A percentile compares a stretch with the other conserved stretches of the same genome.
Conservation (phyloP, 768 basidiomycete genomes). For the Albatrellus ellisii region DNA sequence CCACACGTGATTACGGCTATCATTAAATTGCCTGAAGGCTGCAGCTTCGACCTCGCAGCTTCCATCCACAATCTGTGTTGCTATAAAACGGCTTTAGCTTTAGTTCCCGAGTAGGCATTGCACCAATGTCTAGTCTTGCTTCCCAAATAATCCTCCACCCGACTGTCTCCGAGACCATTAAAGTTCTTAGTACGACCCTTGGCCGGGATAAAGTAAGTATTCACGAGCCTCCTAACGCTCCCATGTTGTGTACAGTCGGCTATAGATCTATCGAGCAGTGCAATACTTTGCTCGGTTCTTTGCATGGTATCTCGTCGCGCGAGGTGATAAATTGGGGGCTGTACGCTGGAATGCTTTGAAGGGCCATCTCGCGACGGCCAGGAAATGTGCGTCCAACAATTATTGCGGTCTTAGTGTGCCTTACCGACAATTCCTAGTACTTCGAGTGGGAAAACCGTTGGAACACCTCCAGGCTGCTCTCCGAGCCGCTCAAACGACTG, state of each 20-base stretch:
- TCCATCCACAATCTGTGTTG: too few species aligned
- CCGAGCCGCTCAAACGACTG: constrained; percentile 43
- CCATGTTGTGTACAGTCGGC: not conserved
- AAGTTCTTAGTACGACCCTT: constrained; percentile 65
- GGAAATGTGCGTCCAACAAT: constrained; percentile 52
- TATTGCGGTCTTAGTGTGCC: not conserved
- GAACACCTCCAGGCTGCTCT: constrained; percentile 90
- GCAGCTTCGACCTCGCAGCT: too few species aligned
- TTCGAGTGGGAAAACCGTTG: constrained; percentile 87
- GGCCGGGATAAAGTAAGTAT: constrained; percentile 79
- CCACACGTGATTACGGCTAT: not conserved
- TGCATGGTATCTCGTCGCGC: constrained; percentile 64
- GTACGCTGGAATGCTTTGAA: constrained; percentile 79
- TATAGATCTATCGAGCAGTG: constrained; percentile 72
- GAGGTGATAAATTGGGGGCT: constrained; percentile 59
- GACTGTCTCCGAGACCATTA: constrained; percentile 57
- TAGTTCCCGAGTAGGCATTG: too few species aligned
- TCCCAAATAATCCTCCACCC: constrained; percentile 84
- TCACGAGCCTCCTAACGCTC: not conserved
- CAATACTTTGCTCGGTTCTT: constrained; percentile 89
- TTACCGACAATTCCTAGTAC: constrained; percentile 37
- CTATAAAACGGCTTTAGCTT: too few species aligned
- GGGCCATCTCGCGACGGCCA: constrained; percentile 64
- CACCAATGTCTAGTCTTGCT: constrained; percentile 36
- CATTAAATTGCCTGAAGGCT: too few species aligned